Base-by-base conservation (phyloP, 495 filamentous ascomycete genomes). In the Podospora fimiseda region DNA sequence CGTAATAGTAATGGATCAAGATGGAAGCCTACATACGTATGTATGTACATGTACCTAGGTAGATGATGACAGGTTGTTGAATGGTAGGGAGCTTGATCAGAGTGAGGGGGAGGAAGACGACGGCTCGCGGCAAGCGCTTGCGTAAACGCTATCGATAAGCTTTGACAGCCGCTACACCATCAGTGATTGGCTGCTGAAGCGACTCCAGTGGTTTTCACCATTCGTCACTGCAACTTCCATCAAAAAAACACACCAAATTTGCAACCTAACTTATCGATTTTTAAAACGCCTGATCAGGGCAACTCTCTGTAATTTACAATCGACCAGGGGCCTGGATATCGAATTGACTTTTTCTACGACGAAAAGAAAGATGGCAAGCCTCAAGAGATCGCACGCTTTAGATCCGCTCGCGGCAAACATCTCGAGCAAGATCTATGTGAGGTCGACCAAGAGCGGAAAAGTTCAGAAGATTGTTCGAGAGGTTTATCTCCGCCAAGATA, bases 391-490 rank as follows among this genome's bases (percentile, higher is more conserved):
- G 18, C 66, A 81, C 53, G 83, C 75, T 48, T 73, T 78, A 9
- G 90, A 91, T 60, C 77, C 82, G 14, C 76, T 81, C 46, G 76
- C 81, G n/a, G 74, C 81, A 44, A 93, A 86, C 68, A 86, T 95
- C 51, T 86, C 85, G 42, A 95, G 85, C 79, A 95, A 97, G 73
- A 80, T 93, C 57, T 99, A 90, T 61, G 86, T 97, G 55, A 77
- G 93, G 52, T 96, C 93, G 22, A 91, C 90, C 15, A 92, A 86
- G 68, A 88, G 81, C 69, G 93, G 93, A 63, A 97, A 96, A 74
- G 93, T 97, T 53, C 90, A 95, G 71, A 98, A 99, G 74, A 91
- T 99, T 67, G 94, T 97, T 53, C 83, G 90, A 43, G 93, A 99
- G 75, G 74, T 97, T 48, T 97, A 99, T 72, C 78, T 99, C 24